A percentile compares a stretch with the other conserved stretches of the same genome.
These are phyloP conservation scores for Taphrina deformans DNA, from an alignment of 1,139 yeast genomes.

Conservation along the genomic window DNA sequence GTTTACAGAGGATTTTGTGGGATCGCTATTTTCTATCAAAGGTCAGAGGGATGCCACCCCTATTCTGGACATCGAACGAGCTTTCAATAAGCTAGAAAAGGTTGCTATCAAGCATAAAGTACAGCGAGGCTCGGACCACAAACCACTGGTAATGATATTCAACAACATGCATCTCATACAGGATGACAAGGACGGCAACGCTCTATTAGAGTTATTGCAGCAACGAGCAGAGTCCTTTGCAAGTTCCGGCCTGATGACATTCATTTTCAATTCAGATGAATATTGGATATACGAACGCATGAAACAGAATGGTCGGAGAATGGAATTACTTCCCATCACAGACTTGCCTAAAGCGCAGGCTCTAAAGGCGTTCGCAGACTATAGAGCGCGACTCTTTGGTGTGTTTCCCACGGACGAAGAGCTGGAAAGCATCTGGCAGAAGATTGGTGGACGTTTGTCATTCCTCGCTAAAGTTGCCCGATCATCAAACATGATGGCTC, in stretches of 20 bases:
- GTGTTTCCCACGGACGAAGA: conserved; percentile 47
- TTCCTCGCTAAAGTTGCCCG: conserved; percentile 74
- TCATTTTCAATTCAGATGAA: conserved; percentile 78
- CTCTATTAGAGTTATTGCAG: conserved; percentile 72
- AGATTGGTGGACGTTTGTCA: conserved; percentile 84
- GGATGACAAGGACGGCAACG: conserved; percentile 66
- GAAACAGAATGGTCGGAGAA: conserved; percentile 68
- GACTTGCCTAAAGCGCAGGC: conserved; percentile 65
- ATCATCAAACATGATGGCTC: conserved; percentile 59
- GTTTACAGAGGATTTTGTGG: conserved; percentile 78
- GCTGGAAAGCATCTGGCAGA: conserved; percentile 62
- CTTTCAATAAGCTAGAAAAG: conserved; percentile 71
- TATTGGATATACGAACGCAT: conserved; percentile 83
- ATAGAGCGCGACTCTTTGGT: conserved; percentile 53
- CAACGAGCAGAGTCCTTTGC: conserved; percentile 79
- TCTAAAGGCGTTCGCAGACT: conserved; percentile 53
- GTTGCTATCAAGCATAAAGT: conserved; percentile 57
- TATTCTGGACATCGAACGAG: conserved; percentile 75
- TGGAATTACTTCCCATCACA: conserved; percentile 69
- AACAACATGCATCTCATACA: conserved; percentile 74
- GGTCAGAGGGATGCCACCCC: conserved; percentile 89
- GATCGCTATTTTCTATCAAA: conserved; percentile 74
- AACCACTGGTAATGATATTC: conserved; percentile 68
- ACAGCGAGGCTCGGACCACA: conserved; percentile 47
- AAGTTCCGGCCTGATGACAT: conserved; percentile 73